Conservation (phyloP, 768 basidiomycete genomes). For the Mycena olivaceomarginata region DNA sequence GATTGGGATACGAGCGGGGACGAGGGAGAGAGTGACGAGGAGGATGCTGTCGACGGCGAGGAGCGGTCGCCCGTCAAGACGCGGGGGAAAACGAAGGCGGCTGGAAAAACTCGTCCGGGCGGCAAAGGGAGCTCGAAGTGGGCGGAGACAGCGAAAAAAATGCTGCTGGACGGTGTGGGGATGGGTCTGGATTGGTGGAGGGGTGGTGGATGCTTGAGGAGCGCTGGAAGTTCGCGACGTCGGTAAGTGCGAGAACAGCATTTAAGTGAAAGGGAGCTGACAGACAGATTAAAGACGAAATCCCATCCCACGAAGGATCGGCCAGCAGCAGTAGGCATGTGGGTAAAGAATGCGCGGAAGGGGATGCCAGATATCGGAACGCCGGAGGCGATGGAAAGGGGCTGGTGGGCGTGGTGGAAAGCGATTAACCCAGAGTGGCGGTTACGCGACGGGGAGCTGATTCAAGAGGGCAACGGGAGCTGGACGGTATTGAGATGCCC, state of each 20-base stretch:
- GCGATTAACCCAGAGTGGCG: constrained; percentile 17
- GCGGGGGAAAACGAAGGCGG: too few species aligned
- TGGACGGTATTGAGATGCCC: constrained; percentile 21
- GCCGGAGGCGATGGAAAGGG: background rate
- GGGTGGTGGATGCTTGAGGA: constrained; percentile 19
- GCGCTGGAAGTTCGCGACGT: background rate
- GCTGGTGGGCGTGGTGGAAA: constrained; percentile 25
- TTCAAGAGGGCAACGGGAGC: background rate
- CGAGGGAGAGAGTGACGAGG: background rate
- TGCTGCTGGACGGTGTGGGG: background rate
- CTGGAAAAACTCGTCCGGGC: background rate
- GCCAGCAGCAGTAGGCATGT: background rate
- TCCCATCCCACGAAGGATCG: background rate
- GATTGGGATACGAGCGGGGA: background rate
- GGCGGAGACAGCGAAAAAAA: background rate
- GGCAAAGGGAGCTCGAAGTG: background rate
- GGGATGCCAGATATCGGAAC: background rate
- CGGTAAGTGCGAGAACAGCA: background rate
- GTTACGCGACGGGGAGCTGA: background rate
- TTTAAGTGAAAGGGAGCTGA: background rate
- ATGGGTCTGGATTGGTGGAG: constrained; percentile 6
- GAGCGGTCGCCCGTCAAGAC: background rate
- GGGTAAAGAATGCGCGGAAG: constrained; percentile 10
- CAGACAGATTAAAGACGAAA: background rate
- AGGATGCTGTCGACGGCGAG: background rate